phyloP scores from a whole-genome alignment of 1,284 basidiomycete genomes.

The Garcileccinum viscosum region DNA sequence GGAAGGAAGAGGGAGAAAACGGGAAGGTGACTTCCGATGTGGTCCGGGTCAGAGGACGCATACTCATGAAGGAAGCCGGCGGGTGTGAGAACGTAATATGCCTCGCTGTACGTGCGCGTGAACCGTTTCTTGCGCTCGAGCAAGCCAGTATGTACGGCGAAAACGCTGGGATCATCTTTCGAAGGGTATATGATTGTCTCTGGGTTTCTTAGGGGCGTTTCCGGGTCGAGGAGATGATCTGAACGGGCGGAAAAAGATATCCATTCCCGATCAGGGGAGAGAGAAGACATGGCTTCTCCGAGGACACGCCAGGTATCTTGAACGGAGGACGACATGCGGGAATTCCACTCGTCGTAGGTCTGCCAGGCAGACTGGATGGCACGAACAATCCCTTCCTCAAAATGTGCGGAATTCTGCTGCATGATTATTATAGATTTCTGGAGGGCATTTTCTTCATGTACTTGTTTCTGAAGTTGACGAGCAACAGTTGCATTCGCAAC shows the following conservation, averaged over 20 bases:
- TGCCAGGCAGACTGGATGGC: conserved; percentile 97
- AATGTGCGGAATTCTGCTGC: conserved; percentile 97
- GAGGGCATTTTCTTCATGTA: conserved; percentile 96
- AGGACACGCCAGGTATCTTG: conserved; percentile 85
- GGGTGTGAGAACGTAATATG: conserved; percentile 93
- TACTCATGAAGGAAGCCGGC: conserved; percentile 97
- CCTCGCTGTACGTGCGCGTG: conserved; percentile 88
- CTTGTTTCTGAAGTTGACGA: conserved; percentile 91
- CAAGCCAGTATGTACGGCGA: conserved; percentile 89
- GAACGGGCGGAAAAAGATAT: conserved; percentile 93
- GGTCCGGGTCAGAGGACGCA: conserved; percentile 75
- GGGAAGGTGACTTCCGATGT: conserved; percentile 68
- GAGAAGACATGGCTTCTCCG: conserved; percentile 80
- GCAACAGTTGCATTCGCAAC: conserved; percentile 82
- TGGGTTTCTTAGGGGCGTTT: conserved; percentile 89
- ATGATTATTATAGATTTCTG: conserved; percentile 99
- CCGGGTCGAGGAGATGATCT: conserved; percentile 96
- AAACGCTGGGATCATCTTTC: conserved; percentile 91
- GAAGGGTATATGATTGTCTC: conserved; percentile 87
- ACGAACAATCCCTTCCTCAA: conserved; percentile 96
- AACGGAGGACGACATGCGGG: conserved; percentile 81
- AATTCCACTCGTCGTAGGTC: conserved; percentile 97
- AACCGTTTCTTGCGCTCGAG: conserved; percentile 98
- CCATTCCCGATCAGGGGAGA: conserved; percentile 96
- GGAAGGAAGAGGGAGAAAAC: conserved; percentile 93